Evolutionary conservation across 2,329 filamentous ascomycete species (phyloP).

Genomic region (Trichoderma sp.): DNA sequence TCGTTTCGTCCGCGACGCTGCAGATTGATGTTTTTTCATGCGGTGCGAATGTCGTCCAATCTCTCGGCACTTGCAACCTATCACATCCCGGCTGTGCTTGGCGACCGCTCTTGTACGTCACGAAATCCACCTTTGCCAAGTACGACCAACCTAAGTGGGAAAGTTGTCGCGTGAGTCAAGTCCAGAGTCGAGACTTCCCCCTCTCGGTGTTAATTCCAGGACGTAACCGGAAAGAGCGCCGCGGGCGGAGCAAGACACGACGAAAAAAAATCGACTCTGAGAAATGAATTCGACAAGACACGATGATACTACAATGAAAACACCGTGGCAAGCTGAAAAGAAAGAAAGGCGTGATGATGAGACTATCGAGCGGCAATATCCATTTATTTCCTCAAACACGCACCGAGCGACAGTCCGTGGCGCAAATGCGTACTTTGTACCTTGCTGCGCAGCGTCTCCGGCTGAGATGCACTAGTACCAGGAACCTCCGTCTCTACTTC

Average conservation of each 20-base stretch:
- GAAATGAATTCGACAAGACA: background rate
- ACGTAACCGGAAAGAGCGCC: conserved; percentile 4
- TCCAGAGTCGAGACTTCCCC: conserved; percentile 4
- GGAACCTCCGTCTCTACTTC: background rate
- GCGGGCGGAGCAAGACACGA: background rate
- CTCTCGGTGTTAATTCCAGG: background rate
- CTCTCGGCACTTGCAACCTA: conserved; percentile 8
- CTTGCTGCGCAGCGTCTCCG: background rate
- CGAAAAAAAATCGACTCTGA: background rate
- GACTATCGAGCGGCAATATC: background rate
- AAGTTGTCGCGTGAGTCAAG: conserved; percentile 23
- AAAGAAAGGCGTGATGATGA: background rate
- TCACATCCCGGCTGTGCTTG: background rate
- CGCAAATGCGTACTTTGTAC: background rate
- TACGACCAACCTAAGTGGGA: conserved; percentile 14
- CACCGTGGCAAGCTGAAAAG: background rate
- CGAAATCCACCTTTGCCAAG: conserved; percentile 10
- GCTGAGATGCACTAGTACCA: background rate
- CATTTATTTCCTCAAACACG: conserved; percentile 6
- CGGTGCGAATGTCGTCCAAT: background rate
- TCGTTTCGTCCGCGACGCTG: background rate
- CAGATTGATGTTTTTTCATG: background rate
- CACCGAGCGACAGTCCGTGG: background rate
- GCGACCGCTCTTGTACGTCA: conserved; percentile 7
- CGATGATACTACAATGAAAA: background rate